Percentiles rank a stretch among this genome's conserved stretches.
Conservation (phyloP, 768 basidiomycete genomes). For the Tephrocybe sp. region DNA sequence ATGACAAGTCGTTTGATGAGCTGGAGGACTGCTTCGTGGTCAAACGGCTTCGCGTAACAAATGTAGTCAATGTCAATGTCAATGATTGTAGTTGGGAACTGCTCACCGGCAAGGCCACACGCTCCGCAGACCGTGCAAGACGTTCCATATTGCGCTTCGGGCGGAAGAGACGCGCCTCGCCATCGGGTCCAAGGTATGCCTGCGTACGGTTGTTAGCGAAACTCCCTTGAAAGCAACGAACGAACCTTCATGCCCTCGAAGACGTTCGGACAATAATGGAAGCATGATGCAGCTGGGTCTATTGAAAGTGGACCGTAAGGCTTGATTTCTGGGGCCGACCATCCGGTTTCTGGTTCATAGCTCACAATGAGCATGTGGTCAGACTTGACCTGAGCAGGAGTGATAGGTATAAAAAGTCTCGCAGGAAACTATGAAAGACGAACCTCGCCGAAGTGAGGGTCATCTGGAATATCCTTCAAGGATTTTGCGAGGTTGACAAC, state of each 20-base stretch:
- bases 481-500: slow-evolving; percentile 43
- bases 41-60: slow-evolving; percentile 54
- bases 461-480: slow-evolving; percentile 53
- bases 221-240: neutral
- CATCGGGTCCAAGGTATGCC: slow-evolving; percentile 74
- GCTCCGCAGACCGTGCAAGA: slow-evolving; percentile 63
- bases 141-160: slow-evolving; percentile 87
- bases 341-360: slow-evolving; percentile 65
- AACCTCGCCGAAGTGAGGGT: slow-evolving; percentile 60
- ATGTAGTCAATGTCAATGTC: neutral
- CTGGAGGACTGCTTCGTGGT: slow-evolving; percentile 62
- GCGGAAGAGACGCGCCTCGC: slow-evolving; percentile 75
- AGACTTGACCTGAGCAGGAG: slow-evolving; percentile 45
- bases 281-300: slow-evolving; percentile 72
- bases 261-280: slow-evolving; percentile 84
- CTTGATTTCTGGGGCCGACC: slow-evolving; percentile 72
- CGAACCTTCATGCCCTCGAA: slow-evolving; percentile 86
- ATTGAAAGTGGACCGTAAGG: slow-evolving; percentile 70
- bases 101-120: slow-evolving; percentile 72
- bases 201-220: too few species aligned
- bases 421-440: slow-evolving; percentile 13
- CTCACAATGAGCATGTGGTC: slow-evolving; percentile 78
- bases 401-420: neutral
- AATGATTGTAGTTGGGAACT: neutral
- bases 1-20: slow-evolving; percentile 75